These are phyloP conservation scores for Nothophoma quercina DNA, from an alignment of 2,329 filamentous ascomycete species.

Conservation along the genomic window DNA sequence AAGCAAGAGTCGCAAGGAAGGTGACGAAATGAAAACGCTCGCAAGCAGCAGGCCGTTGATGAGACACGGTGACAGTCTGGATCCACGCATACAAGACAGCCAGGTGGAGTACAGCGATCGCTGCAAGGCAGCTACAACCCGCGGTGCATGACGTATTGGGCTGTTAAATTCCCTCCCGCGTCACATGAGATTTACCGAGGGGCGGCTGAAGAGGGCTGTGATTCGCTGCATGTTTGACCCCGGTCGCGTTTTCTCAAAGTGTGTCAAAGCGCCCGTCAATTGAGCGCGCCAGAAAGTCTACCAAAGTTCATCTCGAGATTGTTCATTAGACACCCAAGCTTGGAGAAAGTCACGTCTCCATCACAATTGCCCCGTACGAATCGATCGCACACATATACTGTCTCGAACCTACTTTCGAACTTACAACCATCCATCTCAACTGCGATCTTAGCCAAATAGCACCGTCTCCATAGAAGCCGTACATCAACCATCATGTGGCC, in stretches of 20 bases:
- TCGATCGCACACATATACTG: too few relatives aligned
- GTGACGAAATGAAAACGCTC: constrained; percentile 31
- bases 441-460: too few relatives aligned
- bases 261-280: constrained; percentile 10
- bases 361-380: neutral
- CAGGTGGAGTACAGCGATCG: constrained; percentile 35
- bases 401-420: too few relatives aligned
- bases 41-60: constrained; percentile 23
- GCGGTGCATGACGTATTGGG: constrained; percentile 46
- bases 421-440: too few relatives aligned
- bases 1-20: constrained; percentile 25
- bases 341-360: neutral
- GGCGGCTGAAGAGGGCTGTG: constrained; percentile 28
- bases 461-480: neutral
- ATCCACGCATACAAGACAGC: constrained; percentile 33
- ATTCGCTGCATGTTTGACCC: constrained; percentile 32
- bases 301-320: neutral
- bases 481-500: constrained; percentile 27
- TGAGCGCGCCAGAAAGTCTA: neutral
- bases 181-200: constrained; percentile 29
- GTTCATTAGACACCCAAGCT: too few relatives aligned
- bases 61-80: constrained; percentile 25
- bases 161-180: constrained; percentile 27
- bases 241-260: constrained; percentile 22
- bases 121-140: constrained; percentile 43